A percentile compares a stretch with the other conserved stretches of the same genome.
These are phyloP conservation scores for Metschnikowia borealis DNA, from an alignment of 805 yeast genomes.

Conservation along the genomic window DNA sequence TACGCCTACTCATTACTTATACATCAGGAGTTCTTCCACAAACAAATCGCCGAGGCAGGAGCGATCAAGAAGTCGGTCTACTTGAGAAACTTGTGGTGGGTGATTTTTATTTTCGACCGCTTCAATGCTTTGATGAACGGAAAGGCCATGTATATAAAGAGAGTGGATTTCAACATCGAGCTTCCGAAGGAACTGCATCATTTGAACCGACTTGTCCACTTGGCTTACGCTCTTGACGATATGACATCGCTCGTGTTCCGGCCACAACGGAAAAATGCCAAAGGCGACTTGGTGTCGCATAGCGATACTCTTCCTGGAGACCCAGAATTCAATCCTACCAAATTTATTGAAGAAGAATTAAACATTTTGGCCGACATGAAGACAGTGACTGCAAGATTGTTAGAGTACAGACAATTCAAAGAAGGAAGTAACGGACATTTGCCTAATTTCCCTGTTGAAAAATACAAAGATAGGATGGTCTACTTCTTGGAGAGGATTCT, in stretches of 20 bases:
- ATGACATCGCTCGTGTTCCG: conserved; percentile 15
- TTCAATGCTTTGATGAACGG: conserved; percentile 16
- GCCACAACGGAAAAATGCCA: conserved; percentile 8
- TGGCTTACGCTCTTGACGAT: conserved; percentile 17
- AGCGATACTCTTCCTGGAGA: conserved; percentile 13
- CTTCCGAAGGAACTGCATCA: conserved; percentile 12
- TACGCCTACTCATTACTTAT: conserved; percentile 19
- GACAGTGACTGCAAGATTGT: background rate
- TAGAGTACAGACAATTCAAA: background rate
- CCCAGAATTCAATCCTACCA: conserved; percentile 11
- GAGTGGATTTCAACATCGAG: conserved; percentile 16
- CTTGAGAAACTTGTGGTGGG: conserved; percentile 20
- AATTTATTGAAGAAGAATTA: conserved; percentile 11
- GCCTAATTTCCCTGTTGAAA: conserved; percentile 10
- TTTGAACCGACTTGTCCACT: conserved; percentile 10
- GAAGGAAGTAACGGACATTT: background rate
- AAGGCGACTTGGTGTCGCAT: background rate
- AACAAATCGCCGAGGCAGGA: conserved; percentile 9
- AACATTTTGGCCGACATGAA: conserved; percentile 4
- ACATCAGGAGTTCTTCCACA: conserved; percentile 18
- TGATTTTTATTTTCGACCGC: conserved; percentile 19
- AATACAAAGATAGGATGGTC: conserved; percentile 13
- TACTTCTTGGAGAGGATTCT: conserved; percentile 14
- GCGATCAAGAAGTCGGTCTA: conserved; percentile 14
- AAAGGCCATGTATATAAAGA: conserved; percentile 15